These are phyloP conservation scores for Coix lacrymajobi DNA, from an alignment of 176 grass and related monocot species.

Conservation along the genomic window DNA sequence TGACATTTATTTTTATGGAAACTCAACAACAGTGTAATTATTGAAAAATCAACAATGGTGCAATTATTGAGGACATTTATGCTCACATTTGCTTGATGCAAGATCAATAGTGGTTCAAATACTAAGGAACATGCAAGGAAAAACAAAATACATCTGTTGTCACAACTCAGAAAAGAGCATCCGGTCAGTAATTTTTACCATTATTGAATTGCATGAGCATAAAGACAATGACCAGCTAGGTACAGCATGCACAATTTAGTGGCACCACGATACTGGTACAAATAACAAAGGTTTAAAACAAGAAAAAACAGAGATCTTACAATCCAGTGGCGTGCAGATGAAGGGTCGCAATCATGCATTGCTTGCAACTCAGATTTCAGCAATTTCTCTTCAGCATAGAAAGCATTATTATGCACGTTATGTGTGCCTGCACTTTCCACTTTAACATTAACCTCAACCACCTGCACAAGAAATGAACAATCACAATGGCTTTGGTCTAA, in stretches of 20 bases:
- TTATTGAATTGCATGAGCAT: background rate
- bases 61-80: background rate
- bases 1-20: too few relatives aligned
- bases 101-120: too few relatives aligned
- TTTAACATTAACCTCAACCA: constrained; percentile 95
- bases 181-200: background rate
- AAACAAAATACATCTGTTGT: background rate
- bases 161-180: background rate
- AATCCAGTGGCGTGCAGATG: constrained; percentile 91
- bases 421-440: constrained; percentile 69
- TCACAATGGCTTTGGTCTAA: background rate
- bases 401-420: constrained; percentile 96
- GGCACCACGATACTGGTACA: background rate
- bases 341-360: constrained; percentile 86
- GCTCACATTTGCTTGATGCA: too few relatives aligned
- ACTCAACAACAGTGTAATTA: too few relatives aligned
- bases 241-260: background rate
- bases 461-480: constrained; percentile 31
- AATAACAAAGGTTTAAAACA: background rate
- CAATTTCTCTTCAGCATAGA: constrained; percentile 85
- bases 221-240: background rate
- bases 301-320: constrained; percentile 43
- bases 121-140: background rate
- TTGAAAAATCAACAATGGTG: background rate
- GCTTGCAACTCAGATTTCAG: constrained; percentile 87